These are phyloP conservation scores for Neurospora crassa DNA, from an alignment of 2,329 filamentous ascomycete species.

Conservation along the genomic window DNA sequence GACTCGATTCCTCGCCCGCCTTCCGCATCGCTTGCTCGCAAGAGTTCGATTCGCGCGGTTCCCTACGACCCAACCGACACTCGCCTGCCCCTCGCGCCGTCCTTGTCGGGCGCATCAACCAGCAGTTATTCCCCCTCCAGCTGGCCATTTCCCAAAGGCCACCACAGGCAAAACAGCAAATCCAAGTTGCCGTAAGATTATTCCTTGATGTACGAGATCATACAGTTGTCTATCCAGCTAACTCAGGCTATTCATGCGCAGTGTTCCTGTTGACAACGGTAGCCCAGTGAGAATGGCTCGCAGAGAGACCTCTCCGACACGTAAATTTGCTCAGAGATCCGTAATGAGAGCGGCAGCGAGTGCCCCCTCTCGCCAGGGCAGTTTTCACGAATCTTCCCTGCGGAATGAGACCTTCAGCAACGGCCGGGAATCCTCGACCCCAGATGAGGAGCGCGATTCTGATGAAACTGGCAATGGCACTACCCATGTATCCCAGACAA, in stretches of 20 bases:
- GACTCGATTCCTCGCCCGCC: slow-evolving; percentile 5
- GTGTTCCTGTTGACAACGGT: background rate
- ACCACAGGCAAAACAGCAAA: background rate
- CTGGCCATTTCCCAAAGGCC: slow-evolving; percentile 10
- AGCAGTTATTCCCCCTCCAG: slow-evolving; percentile 8
- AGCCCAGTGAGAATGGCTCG: background rate
- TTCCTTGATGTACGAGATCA: background rate
- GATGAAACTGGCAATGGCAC: background rate
- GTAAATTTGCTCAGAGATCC: background rate
- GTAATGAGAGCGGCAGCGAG: background rate
- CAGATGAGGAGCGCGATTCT: background rate
- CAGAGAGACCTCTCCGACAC: background rate
- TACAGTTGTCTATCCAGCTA: background rate
- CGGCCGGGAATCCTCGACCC: background rate
- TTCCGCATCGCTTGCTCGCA: slow-evolving; percentile 4
- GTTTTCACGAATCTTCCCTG: background rate
- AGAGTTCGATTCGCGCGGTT: slow-evolving; percentile 10
- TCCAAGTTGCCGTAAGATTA: background rate
- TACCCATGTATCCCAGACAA: background rate
- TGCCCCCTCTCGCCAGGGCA: background rate
- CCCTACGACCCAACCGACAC: slow-evolving; percentile 4
- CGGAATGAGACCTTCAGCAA: background rate
- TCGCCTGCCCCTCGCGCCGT: background rate
- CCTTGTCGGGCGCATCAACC: background rate
- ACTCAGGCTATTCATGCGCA: background rate